Percentiles rank a stretch among this genome's conserved stretches.
Conservation (phyloP, 352 stramenopile species). For the Elongisporangium undulatum region DNA sequence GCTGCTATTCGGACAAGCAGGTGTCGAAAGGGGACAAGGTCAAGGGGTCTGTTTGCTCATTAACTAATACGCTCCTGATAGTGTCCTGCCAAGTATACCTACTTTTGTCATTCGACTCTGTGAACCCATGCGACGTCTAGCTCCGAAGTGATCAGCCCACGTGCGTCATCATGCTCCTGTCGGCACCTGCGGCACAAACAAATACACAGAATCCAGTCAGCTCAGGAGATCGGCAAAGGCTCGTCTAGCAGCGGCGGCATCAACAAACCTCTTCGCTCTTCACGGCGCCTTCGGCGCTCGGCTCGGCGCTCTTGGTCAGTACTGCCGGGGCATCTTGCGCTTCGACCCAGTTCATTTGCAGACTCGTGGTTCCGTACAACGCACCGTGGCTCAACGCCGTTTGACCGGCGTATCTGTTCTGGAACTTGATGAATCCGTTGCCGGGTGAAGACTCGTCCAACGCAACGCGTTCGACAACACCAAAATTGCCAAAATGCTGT, state of each 20-base stretch:
- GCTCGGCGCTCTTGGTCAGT: conserved; percentile 19
- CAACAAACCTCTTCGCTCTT: conserved; percentile 7
- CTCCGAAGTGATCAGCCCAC: background rate
- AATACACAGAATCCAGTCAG: conserved; percentile 4
- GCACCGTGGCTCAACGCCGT: conserved; percentile 56
- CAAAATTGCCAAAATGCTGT: conserved; percentile 86
- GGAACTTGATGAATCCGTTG: conserved; percentile 79
- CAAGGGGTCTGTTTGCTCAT: background rate
- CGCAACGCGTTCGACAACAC: conserved; percentile 70
- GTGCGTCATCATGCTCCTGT: conserved; percentile 3
- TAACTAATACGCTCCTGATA: background rate
- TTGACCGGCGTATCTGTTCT: conserved; percentile 73
- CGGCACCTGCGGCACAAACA: background rate
- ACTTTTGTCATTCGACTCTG: background rate
- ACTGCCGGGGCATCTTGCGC: conserved; percentile 44
- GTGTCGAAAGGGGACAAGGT: background rate
- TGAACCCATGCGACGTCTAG: background rate
- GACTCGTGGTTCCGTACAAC: conserved; percentile 46
- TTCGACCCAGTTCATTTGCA: conserved; percentile 68
- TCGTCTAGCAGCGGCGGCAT: background rate
- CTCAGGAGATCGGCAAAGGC: background rate
- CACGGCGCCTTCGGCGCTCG: background rate
- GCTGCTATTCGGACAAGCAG: background rate
- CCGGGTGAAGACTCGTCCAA: conserved; percentile 38
- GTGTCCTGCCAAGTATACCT: background rate